phyloP scores from a whole-genome alignment of 176 grass and related monocot genomes.

The Ananas comosus region DNA sequence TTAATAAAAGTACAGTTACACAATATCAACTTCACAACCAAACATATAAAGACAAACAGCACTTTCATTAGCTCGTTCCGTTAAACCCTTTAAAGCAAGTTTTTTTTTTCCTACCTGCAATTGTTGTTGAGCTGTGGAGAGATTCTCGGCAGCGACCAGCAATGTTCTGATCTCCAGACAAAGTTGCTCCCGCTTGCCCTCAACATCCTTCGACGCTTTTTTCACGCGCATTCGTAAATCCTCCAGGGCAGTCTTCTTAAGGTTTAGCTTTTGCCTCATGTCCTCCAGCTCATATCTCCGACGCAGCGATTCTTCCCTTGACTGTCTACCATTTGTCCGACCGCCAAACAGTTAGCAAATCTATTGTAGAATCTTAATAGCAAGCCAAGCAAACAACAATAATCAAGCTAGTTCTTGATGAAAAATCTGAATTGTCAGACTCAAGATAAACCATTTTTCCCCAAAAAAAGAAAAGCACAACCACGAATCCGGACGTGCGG shows the following conservation, averaged over 20 bases:
- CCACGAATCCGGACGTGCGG: too few species aligned
- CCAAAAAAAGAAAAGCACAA: too few species aligned
- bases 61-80: too few species aligned
- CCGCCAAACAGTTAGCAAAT: not conserved
- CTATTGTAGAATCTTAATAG: not conserved
- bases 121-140: constrained; percentile 24
- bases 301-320: constrained; percentile 35
- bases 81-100: not conserved
- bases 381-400: not conserved
- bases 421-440: not conserved
- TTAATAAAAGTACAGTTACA: not conserved
- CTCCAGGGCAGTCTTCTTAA: constrained; percentile 26
- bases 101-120: constrained; percentile 37
- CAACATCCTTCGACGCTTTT: constrained; percentile 35
- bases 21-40: not conserved
- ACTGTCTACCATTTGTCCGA: constrained; percentile 20
- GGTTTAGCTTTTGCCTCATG: constrained; percentile 43
- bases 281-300: constrained; percentile 58
- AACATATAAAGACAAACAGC: not conserved
- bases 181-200: constrained; percentile 39
- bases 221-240: constrained; percentile 28
- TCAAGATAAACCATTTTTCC: not conserved
- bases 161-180: constrained; percentile 47
- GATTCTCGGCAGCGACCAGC: constrained; percentile 44
- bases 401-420: not conserved